Base-by-base conservation (phyloP, 1,284 basidiomycete species). In the Trametes polyzona region DNA sequence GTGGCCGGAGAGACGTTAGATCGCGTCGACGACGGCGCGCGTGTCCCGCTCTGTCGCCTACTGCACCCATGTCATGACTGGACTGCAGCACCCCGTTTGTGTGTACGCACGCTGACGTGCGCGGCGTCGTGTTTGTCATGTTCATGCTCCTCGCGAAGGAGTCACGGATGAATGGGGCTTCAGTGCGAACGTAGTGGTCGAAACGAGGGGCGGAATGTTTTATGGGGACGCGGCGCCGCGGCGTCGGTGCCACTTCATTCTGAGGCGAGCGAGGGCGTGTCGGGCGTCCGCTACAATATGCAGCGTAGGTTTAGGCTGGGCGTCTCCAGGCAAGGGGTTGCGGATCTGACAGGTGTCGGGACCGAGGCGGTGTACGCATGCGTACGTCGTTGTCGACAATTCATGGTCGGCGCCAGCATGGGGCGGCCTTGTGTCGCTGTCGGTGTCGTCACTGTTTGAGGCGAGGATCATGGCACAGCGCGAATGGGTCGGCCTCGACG, bases 281-380 rank as follows among this genome's bases (percentile, higher is more conserved):
- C 30, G 17, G 5, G 11, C 11, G 33, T 12, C 11, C 33, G 33
- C 33, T n/a, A 3, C 33, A 35, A 35, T 35, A n/a, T 35, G n/a
- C n/a, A n/a, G n/a, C n/a, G n/a, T n/a, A n/a, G n/a, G n/a, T n/a
- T n/a, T n/a, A n/a, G n/a, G n/a, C n/a, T 35, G 14, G 33, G 33
- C 33, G 33, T 4, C 33, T 11, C 33, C 12, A 11, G 33, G 33
- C 12, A 12, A 11, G 17, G 33, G 33, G 6, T 14, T 14, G 33
- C 11, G 12, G 8, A 11, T 27, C 17, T 33, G 49, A 51, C 49
- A 51, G 49, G 35, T 41, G 49, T 42, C 49, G 49, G 29, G 12
- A 23, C 49, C 49, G 49, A 26, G 37, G 19, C 40, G 10, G 29
- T 17, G 30, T 42, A 24, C 4, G 26, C 14, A 10, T n/a, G 9